These are phyloP conservation scores for Rosa persica DNA, from an alignment of 306 rosid genomes.

Conservation along the genomic window DNA sequence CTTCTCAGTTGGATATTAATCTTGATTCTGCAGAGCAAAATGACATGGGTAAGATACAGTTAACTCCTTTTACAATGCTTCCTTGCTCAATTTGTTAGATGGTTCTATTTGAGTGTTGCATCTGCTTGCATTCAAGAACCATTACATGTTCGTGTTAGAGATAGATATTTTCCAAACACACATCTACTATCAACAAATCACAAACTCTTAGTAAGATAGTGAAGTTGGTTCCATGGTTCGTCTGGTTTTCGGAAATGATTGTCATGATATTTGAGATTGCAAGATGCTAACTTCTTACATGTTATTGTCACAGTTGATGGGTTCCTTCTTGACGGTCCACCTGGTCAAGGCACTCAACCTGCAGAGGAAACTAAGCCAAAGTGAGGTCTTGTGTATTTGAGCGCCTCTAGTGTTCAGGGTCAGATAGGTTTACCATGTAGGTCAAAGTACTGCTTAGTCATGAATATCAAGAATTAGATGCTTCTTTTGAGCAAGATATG, in stretches of 20 bases:
- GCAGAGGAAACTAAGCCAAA: not conserved
- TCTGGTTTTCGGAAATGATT: not conserved
- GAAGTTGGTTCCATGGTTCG: not conserved
- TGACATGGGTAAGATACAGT: conserved; percentile 15
- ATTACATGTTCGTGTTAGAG: not conserved
- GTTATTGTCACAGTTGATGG: conserved; percentile 13
- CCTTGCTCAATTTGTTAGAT: not conserved
- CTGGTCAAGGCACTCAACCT: conserved; percentile 9
- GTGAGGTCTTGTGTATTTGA: not conserved
- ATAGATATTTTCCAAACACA: not conserved
- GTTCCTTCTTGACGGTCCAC: conserved; percentile 1
- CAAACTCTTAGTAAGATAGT: not conserved
- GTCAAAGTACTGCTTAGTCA: not conserved
- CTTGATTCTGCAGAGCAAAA: conserved; percentile 17
- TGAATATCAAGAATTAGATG: not conserved
- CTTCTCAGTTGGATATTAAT: not conserved
- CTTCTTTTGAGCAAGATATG: not conserved
- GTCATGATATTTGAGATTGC: not conserved
- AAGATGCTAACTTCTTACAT: not conserved
- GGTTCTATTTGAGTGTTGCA: not conserved
- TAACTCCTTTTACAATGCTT: not conserved
- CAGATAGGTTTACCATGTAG: not conserved
- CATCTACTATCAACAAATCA: not conserved
- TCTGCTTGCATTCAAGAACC: not conserved
- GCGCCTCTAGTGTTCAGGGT: not conserved